Evolutionary conservation across 257 asterid species (phyloP).

Genomic region (Echites panduratus): DNA sequence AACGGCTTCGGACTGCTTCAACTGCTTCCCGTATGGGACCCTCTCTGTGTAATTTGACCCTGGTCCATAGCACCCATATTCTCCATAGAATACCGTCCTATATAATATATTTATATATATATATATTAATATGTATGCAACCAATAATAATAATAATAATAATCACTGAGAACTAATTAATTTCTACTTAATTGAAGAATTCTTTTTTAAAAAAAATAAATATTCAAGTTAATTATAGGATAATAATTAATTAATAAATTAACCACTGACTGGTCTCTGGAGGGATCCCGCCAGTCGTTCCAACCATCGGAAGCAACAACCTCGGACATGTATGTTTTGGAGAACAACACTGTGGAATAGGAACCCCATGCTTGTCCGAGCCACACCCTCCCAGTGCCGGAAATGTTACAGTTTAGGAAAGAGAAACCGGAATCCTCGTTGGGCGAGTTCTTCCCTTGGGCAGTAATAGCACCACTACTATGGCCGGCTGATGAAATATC

Average conservation of each 20-base stretch:
- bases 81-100: conserved; percentile 76
- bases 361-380: conserved; percentile 89
- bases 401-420: conserved; percentile 57
- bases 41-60: conserved; percentile 53
- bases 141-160: too few relatives aligned
- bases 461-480: conserved; percentile 67
- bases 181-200: too few relatives aligned
- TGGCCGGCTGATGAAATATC: conserved; percentile 18
- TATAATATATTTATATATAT: too few relatives aligned
- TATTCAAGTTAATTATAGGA: too few relatives aligned
- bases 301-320: conserved; percentile 72
- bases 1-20: conserved; percentile 55
- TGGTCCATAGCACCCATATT: conserved; percentile 54
- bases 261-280: conserved; percentile 55
- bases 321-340: conserved; percentile 57
- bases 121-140: too few relatives aligned
- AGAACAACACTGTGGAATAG: conserved; percentile 56
- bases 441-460: conserved; percentile 55
- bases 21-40: conserved; percentile 50
- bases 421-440: conserved; percentile 61
- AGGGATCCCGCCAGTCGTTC: conserved; percentile 67
- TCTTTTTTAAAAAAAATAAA: too few relatives aligned
- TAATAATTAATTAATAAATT: too few relatives aligned
- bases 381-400: conserved; percentile 75
- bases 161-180: too few relatives aligned